Evolutionary conservation across 108 stramenopile species (phyloP), one percentile per base, ranked within the genome.

Genomic region (Aureococcus anophagefferens): DNA sequence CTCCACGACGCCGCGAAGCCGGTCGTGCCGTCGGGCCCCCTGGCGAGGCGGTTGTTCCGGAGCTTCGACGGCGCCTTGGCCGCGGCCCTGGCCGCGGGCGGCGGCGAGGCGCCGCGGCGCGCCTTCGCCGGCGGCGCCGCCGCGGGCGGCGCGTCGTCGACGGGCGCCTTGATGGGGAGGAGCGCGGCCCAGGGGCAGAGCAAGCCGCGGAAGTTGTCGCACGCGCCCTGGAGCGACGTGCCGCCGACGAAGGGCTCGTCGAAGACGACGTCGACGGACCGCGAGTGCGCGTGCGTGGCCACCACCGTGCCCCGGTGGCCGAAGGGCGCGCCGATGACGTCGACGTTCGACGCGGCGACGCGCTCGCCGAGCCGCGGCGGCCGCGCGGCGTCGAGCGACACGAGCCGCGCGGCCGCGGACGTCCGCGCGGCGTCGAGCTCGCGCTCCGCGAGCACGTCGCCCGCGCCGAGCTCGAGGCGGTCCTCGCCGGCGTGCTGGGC

Each of bases 241-340:
- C 96, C 96, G 63, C 96, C 98, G 46, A 97, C 88, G 71, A 99
- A 98, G 77, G 96, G 94, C 74, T 95, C 93, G 80, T 99, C 98
- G 84, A 97, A 92, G 33, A 99, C 91, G 51, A 99, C 93, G 70
- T 99, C 98, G 37, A 99, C 98, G 77, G 93, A 96, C 30, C 89
- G 93, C 21, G 88, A 89, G 36, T 88, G 80, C 71, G 92, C 85
- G 77, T 99, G 97, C 70, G 92, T 87, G 0, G 88, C 92, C 72
- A 98, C 91, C 65, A 99, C 95, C 37, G 95, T 96, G 33, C 98
- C 98, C 74, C 93, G 80, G 33, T 89, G 81, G 59, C 97, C 98
- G 77, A 99, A 96, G 13, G 98, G 96, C 51, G 95, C 91, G 35
- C 93, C 95, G 65, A 75, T 86, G 4, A 87, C 89, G 67, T 85